Percentiles rank a stretch among this genome's conserved stretches.
Evolutionary conservation across 352 stramenopile genomes (phyloP).

Genomic region (Globisporangium irregulare): DNA sequence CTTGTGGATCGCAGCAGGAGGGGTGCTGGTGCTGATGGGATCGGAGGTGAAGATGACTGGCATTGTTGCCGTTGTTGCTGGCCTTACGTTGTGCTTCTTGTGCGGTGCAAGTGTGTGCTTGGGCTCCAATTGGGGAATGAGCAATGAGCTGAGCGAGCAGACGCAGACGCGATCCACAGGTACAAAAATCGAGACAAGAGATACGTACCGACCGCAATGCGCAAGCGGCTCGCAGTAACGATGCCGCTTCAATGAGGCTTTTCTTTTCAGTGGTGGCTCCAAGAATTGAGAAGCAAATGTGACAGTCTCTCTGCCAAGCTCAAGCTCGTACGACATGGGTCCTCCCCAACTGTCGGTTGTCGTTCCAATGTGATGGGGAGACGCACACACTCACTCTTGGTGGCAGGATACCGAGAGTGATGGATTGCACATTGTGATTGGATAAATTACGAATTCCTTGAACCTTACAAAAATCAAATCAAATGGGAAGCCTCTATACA

Average conservation of each 20-base stretch:
- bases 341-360: neutral
- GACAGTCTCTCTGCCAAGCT: neutral
- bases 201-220: neutral
- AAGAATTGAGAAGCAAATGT: neutral
- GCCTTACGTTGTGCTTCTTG: no score
- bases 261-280: neutral
- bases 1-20: neutral
- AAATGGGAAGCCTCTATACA: no score
- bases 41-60: neutral
- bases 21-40: neutral
- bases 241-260: neutral
- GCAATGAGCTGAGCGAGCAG: constrained; percentile 4
- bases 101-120: neutral
- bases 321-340: neutral
- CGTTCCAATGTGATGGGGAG: no score
- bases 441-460: neutral
- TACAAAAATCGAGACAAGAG: neutral
- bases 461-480: no score
- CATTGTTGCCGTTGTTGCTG: neutral
- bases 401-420: neutral
- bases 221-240: neutral
- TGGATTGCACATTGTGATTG: neutral
- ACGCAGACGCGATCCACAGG: neutral
- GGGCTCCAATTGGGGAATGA: constrained; percentile 9
- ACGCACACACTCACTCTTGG: neutral